Base-by-base conservation (phyloP, 805 yeast species). In the Hanseniaspora nectarophila region DNA sequence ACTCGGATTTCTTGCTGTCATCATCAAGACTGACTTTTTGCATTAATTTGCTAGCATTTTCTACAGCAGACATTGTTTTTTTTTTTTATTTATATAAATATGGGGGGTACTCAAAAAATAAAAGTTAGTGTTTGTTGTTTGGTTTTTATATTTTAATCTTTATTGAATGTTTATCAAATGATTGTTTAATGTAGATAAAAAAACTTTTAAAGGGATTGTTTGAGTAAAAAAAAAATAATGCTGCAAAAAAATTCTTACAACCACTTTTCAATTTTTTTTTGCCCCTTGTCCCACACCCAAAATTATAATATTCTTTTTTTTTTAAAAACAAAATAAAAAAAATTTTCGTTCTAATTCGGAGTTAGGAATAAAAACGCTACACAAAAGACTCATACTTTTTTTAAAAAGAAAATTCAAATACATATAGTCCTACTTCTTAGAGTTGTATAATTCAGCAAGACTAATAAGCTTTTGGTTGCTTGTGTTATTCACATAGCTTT, bases 31-130 rank as follows among this genome's bases (percentile, higher is more conserved):
- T 80, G 62, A 88, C 80, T 65, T 88, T 86, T 67, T 83, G 80
- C 61, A 92, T 76, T 70, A 85, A 89, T 70, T 89, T 90, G 69
- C 95, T 90, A 63, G 98, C 97, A 71, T 85, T 88, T 71, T 90
- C 97, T 65, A 90, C 69, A 65, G 95, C 95, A 69, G 97, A 96
- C 97, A 67, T 65, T 29, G 20, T 42, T 42, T 16, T 9, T 16
- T n/a, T 26, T 26, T 21, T 32, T 45, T 18, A 16, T 5, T 34
- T 43, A 6, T 15, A 35, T 43, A 15, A 20, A 34, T 43, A 10
- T 10, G 29, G 37, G 18, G 9, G 7, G 13, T 33, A 33, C 7
- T 5, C 16, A 12, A 33, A 33, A 33, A 10, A 33, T 10, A 16
- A 34, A 20, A 16, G 9, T 18, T 10, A 34, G 10, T 32, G 16